Conservation (phyloP, 2,329 filamentous ascomycete species). For the Colletotrichum filicis region DNA sequence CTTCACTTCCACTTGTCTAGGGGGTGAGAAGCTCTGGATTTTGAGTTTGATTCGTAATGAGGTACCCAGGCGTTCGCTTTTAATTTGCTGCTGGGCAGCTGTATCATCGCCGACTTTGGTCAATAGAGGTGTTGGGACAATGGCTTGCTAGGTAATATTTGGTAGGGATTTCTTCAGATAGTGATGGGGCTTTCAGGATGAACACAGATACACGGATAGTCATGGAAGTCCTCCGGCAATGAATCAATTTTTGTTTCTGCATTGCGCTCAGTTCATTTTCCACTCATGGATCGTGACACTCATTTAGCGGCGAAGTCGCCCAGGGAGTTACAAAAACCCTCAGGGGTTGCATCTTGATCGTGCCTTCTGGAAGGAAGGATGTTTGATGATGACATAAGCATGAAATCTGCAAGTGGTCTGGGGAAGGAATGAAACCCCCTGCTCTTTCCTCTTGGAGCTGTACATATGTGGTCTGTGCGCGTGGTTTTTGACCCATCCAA, state of each 20-base stretch:
- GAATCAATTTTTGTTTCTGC: not conserved
- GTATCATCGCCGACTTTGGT: not conserved
- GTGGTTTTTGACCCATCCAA: not conserved
- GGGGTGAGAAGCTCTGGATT: not conserved
- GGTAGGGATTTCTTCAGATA: not conserved
- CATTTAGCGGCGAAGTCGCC: no score
- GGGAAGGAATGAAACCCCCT: not conserved
- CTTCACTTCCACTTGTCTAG: no score
- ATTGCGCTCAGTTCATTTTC: no score
- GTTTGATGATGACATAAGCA: not conserved
- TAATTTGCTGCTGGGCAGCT: not conserved
- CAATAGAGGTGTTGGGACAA: not conserved
- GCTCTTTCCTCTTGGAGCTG: not conserved
- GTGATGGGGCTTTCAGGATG: not conserved
- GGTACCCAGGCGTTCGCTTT: not conserved
- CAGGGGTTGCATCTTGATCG: no score
- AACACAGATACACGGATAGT: not conserved
- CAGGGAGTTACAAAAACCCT: no score
- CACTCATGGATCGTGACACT: no score
- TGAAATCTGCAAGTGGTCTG: not conserved
- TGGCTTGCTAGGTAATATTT: not conserved
- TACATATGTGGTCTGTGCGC: not conserved
- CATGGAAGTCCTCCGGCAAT: not conserved
- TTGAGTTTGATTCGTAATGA: not conserved
- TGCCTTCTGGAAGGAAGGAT: not conserved